Conservation (phyloP, 331 rosid genomes). For the Erythrophleum ivorense region DNA sequence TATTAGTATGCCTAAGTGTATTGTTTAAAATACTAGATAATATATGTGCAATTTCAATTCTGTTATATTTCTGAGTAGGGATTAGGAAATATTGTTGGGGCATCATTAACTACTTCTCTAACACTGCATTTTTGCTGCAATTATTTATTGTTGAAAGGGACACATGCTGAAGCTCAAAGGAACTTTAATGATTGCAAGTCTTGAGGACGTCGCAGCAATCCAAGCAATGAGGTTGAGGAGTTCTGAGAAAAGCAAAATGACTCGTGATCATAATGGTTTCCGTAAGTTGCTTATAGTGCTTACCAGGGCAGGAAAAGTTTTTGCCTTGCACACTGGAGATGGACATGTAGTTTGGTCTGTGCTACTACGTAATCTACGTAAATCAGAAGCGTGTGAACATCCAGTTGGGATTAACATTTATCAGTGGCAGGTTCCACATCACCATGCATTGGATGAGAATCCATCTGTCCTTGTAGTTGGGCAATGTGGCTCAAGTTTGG, state of each 20-base stretch:
- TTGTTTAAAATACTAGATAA: not conserved
- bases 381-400: conserved; percentile 65
- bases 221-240: conserved; percentile 86
- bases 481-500: conserved; percentile 69
- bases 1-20: not conserved
- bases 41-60: not conserved
- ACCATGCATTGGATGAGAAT: conserved; percentile 95
- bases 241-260: conserved; percentile 96
- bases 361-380: conserved; percentile 63
- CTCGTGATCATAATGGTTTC: conserved; percentile 97
- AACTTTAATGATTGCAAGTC: conserved; percentile 92
- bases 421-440: conserved; percentile 99
- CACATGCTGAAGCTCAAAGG: conserved; percentile 96
- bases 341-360: conserved; percentile 94
- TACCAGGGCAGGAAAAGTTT: conserved; percentile 88
- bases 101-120: conserved; percentile 38
- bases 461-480: conserved; percentile 89
- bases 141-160: conserved; percentile 66
- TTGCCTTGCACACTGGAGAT: conserved; percentile 97
- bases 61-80: conserved; percentile 31
- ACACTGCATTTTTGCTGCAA: conserved; percentile 37
- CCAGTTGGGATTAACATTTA: conserved; percentile 80
- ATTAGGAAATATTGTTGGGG: conserved; percentile 32
- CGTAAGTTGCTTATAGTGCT: conserved; percentile 89
- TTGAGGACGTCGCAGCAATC: conserved; percentile 83